phyloP scores from a whole-genome alignment of 2,329 filamentous ascomycete genomes.

The Aureobasidium musti region DNA sequence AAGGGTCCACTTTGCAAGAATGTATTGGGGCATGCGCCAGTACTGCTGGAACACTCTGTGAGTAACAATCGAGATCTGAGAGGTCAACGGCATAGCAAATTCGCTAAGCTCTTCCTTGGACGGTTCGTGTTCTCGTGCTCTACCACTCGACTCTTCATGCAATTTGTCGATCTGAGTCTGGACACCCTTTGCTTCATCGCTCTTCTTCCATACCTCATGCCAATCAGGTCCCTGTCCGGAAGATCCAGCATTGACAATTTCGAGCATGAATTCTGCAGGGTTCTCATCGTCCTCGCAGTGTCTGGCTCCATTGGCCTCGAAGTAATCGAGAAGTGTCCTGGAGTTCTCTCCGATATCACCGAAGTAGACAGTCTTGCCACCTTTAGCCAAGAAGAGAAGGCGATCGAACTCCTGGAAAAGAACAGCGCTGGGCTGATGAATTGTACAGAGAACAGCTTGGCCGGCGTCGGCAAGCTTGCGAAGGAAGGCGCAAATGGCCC shows the following conservation, averaged over 20 bases:
- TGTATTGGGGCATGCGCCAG: constrained; percentile 50
- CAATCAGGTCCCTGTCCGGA: constrained; percentile 43
- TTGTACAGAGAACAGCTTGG: constrained; percentile 87
- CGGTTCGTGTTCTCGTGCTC: constrained; percentile 30
- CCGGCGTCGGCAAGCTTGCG: constrained; percentile 75
- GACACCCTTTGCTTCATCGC: constrained; percentile 38
- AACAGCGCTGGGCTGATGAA: constrained; percentile 84
- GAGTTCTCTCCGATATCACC: constrained; percentile 80
- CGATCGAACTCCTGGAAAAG: constrained; percentile 88
- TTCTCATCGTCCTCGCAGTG: constrained; percentile 60
- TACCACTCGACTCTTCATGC: constrained; percentile 43
- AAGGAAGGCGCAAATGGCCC: constrained; percentile 77
- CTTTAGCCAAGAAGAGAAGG: constrained; percentile 73
- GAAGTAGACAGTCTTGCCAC: constrained; percentile 82
- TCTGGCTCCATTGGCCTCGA: constrained; percentile 59
- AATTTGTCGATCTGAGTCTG: constrained; percentile 45
- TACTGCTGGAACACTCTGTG: constrained; percentile 50
- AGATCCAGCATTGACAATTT: constrained; percentile 42
- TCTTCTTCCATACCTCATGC: constrained; percentile 46
- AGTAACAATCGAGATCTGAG: constrained; percentile 44
- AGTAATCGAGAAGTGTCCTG: constrained; percentile 63
- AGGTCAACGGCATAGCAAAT: constrained; percentile 48
- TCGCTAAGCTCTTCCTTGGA: constrained; percentile 46
- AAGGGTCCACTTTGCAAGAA: constrained; percentile 61
- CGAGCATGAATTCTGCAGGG: constrained; percentile 76